Evolutionary conservation across 768 basidiomycete species (phyloP).

Genomic region (Infundibulicybe gibba): DNA sequence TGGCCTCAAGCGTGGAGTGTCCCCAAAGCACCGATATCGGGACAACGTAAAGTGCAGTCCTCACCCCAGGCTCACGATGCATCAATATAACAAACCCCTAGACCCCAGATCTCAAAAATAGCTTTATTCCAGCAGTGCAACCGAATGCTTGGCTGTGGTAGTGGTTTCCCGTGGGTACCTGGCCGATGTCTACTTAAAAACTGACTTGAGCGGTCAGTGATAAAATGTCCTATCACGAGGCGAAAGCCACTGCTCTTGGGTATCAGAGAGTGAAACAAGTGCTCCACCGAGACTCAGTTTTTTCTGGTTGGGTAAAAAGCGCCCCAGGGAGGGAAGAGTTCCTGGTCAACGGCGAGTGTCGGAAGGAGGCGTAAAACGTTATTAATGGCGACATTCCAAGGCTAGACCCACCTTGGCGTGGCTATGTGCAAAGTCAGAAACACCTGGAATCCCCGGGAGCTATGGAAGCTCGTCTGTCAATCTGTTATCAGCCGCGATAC

Average conservation of each 20-base stretch:
- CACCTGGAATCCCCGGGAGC: too few species aligned
- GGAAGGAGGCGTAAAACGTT: not conserved
- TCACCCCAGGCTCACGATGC: not conserved
- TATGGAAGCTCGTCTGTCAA: too few species aligned
- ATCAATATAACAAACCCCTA: slow-evolving; percentile 14
- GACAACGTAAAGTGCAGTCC: slow-evolving; percentile 54
- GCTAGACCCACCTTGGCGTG: too few species aligned
- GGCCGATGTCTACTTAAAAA: not conserved
- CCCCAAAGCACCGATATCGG: slow-evolving; percentile 64
- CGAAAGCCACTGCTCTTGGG: slow-evolving; percentile 34
- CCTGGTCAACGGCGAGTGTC: slow-evolving; percentile 10
- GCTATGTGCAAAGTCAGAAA: too few species aligned
- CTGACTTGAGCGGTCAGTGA: not conserved
- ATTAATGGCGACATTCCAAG: too few species aligned
- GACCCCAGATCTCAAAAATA: slow-evolving; percentile 51
- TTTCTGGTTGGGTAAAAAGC: slow-evolving; percentile 61
- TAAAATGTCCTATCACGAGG: slow-evolving; percentile 37
- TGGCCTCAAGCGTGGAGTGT: slow-evolving; percentile 74
- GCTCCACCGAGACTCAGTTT: slow-evolving; percentile 42
- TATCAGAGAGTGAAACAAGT: slow-evolving; percentile 51
- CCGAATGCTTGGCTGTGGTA: slow-evolving; percentile 12
- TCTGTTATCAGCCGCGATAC: too few species aligned
- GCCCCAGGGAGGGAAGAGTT: slow-evolving; percentile 55
- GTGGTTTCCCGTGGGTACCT: slow-evolving; percentile 13
- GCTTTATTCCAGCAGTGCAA: slow-evolving; percentile 48